Evolutionary conservation across 2,329 filamentous ascomycete genomes (phyloP), one percentile per base, ranked within the genome.

Genomic region (Colletotrichum magnum): DNA sequence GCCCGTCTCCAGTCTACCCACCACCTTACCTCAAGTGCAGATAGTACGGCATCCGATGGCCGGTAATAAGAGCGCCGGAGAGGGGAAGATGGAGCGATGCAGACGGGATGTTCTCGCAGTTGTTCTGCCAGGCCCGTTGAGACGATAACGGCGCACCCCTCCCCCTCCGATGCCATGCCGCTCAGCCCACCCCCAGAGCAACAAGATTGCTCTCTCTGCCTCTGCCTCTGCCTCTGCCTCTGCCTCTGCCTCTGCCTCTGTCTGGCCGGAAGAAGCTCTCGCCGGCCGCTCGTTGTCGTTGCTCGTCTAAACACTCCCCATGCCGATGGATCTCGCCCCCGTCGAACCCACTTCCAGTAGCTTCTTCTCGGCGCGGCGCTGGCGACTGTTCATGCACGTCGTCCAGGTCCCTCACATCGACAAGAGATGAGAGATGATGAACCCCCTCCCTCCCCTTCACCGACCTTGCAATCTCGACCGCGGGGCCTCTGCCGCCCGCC

Each of bases 331-430:
- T 69, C 61, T 69, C 39, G 61, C 52, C 70, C 61, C 58, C 57
- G 56, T 64, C 53, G 48, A 69, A 64, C 56, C 60, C 64, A 68
- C 64, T 60, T 26, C 48, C 32, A 54, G 21, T 47, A 54, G 60
- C 54, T 65, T 68, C 56, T 41, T 51, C 60, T 68, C 62, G 68
- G 66, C 56, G 65, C 68, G 57, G 50, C 47, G 21, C n/a, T 50
- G 47, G 64, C 50, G 48, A 68, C 47, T 65, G 71, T 72, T 72
- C 71, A 72, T 72, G 71, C 71, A 72, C 58, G 69, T 72, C 65
- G 61, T 70, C 52, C 43, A 50, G 51, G 45, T 61, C 54, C 52
- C 48, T 71, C 45, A 41, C 66, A 54, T 48, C 43, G 50, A 60
- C 54, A 50, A 65, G 53, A 54, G 16, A 50, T 60, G 56, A 63